A percentile compares a stretch with the other conserved stretches of the same genome.
These are phyloP conservation scores for Aspergillus panamensis DNA, from an alignment of 495 filamentous ascomycete species.

Conservation along the genomic window DNA sequence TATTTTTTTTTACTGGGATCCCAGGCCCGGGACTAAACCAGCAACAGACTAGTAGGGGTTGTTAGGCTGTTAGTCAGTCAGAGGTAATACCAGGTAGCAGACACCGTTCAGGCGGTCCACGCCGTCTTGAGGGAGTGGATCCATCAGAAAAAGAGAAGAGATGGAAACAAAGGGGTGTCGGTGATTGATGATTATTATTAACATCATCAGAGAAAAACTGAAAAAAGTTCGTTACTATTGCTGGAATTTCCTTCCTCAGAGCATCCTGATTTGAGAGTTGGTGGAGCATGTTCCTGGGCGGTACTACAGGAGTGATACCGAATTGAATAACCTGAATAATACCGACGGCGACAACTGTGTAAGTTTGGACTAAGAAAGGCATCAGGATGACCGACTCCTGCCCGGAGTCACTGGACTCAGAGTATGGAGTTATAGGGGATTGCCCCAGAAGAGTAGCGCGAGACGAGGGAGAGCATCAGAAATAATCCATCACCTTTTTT, in stretches of 20 bases:
- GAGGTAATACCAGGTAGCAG: conserved; percentile 15
- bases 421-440: not conserved
- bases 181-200: conserved; percentile 9
- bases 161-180: conserved; percentile 5
- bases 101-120: conserved; percentile 34
- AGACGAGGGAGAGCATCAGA: conserved; percentile 5
- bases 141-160: conserved; percentile 16
- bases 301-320: not conserved
- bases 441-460: conserved; percentile 11
- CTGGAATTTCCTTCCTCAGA: not conserved
- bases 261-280: not conserved
- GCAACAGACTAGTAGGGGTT: conserved; percentile 13
- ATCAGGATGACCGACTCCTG: not conserved
- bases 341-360: not conserved
- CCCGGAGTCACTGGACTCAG: not conserved
- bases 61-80: conserved; percentile 4
- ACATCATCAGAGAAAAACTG: not conserved
- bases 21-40: conserved; percentile 11
- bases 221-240: not conserved
- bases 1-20: not conserved
- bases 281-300: not conserved
- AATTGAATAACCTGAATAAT: not conserved
- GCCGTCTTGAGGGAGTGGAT: conserved; percentile 32
- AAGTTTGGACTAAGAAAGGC: not conserved
- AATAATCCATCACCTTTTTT: not conserved